Percentiles rank a stretch among this genome's conserved stretches.
phyloP scores from a whole-genome alignment of 2,329 filamentous ascomycete species.

The Pestalotiopsis sp. region DNA sequence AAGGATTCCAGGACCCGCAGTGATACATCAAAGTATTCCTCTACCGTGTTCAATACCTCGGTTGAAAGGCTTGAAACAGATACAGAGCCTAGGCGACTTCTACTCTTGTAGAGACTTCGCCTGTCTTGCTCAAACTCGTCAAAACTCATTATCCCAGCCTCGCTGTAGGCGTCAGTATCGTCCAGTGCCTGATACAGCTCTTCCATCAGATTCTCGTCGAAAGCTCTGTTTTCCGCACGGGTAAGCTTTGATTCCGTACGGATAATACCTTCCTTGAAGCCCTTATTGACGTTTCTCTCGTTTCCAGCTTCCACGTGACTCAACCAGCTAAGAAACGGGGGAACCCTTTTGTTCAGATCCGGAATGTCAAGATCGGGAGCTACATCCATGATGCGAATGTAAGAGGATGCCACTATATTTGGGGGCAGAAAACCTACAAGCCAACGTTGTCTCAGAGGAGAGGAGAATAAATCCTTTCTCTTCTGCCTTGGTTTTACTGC shows the following conservation, averaged over 20 bases:
- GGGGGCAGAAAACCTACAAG: no score
- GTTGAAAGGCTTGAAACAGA: neutral
- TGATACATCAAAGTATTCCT: neutral
- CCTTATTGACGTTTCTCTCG: neutral
- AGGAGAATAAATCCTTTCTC: neutral
- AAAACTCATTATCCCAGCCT: neutral
- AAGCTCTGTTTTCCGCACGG: neutral
- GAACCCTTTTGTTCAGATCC: neutral
- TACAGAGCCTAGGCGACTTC: neutral
- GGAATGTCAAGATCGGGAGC: neutral
- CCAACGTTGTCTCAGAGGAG: neutral
- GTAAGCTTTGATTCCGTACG: neutral
- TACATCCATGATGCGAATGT: neutral
- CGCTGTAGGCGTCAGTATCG: neutral
- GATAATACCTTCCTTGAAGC: neutral
- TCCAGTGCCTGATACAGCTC: neutral
- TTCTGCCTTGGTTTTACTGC: neutral
- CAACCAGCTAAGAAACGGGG: neutral
- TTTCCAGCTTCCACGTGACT: neutral
- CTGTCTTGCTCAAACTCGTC: neutral
- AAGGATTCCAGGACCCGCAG: neutral
- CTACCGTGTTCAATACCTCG: neutral
- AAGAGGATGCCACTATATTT: neutral
- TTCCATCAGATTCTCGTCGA: neutral
- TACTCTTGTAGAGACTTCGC: neutral